Conservation (phyloP, 768 basidiomycete genomes). For the Serendipita sp. region DNA sequence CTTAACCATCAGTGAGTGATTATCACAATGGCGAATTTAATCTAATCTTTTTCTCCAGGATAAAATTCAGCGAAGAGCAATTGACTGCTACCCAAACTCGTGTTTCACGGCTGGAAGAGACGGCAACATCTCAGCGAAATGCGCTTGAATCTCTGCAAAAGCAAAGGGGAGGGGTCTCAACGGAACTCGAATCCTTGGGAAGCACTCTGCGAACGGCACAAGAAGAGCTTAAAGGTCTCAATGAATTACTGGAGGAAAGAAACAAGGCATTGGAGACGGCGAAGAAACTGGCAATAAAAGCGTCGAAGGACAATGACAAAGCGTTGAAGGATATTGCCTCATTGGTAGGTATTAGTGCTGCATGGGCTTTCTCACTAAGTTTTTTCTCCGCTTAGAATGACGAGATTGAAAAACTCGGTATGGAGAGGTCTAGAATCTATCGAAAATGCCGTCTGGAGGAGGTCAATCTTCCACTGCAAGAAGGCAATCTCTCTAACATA, state of each 20-base stretch:
- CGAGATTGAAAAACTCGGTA: conserved; percentile 73
- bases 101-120: conserved; percentile 33
- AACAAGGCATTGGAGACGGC: conserved; percentile 57
- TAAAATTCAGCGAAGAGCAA: conserved; percentile 68
- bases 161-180: conserved; percentile 36
- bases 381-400: conserved; percentile 40
- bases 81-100: conserved; percentile 49
- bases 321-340: conserved; percentile 77
- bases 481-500: conserved; percentile 68
- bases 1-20: conserved; percentile 62
- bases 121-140: conserved; percentile 33
- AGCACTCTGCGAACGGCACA: conserved; percentile 37
- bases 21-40: not conserved
- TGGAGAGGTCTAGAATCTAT: conserved; percentile 76
- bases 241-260: conserved; percentile 54
- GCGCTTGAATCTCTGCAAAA: conserved; percentile 37
- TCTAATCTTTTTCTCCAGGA: conserved; percentile 26
- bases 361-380: not conserved
- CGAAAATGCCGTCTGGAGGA: conserved; percentile 89
- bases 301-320: conserved; percentile 65
- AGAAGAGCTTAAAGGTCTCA: conserved; percentile 42
- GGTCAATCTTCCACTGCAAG: conserved; percentile 57
- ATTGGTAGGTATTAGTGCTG: conserved; percentile 32
- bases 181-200: conserved; percentile 44
- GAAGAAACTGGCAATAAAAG: conserved; percentile 51